phyloP scores from a whole-genome alignment of 176 grass and related monocot genomes.

The Urochloa ruziziensis region DNA sequence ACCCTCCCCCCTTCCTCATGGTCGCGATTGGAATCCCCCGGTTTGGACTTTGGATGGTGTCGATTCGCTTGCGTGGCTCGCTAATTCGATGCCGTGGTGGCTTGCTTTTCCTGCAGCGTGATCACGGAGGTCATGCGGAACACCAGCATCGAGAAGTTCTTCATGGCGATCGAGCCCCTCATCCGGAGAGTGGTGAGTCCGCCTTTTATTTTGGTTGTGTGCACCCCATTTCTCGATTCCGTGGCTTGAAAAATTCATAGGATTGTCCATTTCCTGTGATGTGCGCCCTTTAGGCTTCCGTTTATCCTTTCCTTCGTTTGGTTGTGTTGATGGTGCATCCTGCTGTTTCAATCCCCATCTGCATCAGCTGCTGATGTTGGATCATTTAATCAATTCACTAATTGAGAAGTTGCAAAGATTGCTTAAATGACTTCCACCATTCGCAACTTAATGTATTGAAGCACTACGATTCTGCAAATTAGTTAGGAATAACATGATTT shows the following conservation, averaged over 20 bases:
- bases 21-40: neutral
- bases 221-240: neutral
- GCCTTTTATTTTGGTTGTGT: neutral
- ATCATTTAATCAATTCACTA: neutral
- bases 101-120: slow-evolving; percentile 25
- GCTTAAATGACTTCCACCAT: neutral
- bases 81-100: slow-evolving; percentile 6
- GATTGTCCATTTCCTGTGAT: neutral
- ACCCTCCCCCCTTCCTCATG: neutral
- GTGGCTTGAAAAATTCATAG: neutral
- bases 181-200: slow-evolving; percentile 54
- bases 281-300: neutral
- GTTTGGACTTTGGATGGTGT: neutral
- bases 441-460: neutral
- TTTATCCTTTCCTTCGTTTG: neutral
- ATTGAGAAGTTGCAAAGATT: neutral
- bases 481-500: neutral
- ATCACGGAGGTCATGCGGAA: slow-evolving; percentile 58
- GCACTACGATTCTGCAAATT: neutral
- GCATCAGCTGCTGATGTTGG: neutral
- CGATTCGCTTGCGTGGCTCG: neutral
- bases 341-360: neutral
- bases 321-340: neutral
- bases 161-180: slow-evolving; percentile 47
- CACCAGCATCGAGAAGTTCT: slow-evolving; percentile 49